phyloP scores from a whole-genome alignment of 148 eudicot species.

The Selenicereus undatus region DNA sequence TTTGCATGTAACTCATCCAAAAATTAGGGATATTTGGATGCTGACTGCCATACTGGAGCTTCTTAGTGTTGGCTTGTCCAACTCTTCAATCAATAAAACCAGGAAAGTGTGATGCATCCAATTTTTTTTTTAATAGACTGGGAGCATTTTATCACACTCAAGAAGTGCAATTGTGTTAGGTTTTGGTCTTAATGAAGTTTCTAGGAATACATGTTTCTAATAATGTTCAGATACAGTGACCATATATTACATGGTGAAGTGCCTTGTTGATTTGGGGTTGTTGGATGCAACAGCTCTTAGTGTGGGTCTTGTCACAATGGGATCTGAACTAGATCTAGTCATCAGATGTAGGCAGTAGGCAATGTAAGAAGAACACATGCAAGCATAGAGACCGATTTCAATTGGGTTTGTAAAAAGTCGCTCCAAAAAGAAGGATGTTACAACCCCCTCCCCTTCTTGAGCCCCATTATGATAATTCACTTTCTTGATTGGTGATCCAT shows the following conservation, averaged over 20 bases:
- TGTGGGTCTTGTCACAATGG: too few relatives aligned
- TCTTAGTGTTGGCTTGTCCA: neutral
- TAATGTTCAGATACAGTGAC: neutral
- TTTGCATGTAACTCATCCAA: neutral
- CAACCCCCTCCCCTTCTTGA: neutral
- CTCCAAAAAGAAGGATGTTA: neutral
- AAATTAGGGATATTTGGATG: constrained; percentile 3
- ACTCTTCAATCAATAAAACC: neutral
- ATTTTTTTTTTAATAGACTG: neutral
- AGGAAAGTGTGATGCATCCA: neutral
- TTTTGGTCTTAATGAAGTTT: neutral
- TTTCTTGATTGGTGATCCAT: constrained; percentile 6
- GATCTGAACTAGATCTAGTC: too few relatives aligned
- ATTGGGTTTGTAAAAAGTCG: neutral
- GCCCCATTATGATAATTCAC: constrained; percentile 3
- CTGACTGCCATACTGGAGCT: neutral
- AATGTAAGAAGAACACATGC: too few relatives aligned
- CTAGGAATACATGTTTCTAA: neutral
- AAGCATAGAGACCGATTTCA: neutral
- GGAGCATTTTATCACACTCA: neutral
- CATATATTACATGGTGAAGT: neutral
- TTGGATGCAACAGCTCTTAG: neutral
- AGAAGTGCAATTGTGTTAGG: neutral
- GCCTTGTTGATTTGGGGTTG: neutral
- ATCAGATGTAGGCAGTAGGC: too few relatives aligned